A percentile compares a stretch with the other conserved stretches of the same genome.
phyloP scores from a whole-genome alignment of 2,329 filamentous ascomycete genomes.

The Colletotrichum sp. region DNA sequence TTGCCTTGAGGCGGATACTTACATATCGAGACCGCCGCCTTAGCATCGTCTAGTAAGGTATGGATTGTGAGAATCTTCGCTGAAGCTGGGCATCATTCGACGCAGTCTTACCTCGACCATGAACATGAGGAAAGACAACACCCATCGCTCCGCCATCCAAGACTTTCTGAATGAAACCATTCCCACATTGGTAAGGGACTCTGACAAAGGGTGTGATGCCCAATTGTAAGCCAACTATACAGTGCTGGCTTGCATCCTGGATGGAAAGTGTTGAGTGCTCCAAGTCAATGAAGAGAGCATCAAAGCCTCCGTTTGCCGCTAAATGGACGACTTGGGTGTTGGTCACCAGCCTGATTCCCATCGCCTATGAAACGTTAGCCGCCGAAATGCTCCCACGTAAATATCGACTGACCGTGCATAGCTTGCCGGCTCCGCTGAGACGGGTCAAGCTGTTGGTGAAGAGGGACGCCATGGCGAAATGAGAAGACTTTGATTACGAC shows the following conservation, averaged over 20 bases:
- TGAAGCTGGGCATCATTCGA: neutral
- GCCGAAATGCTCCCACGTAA: neutral
- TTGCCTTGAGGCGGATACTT: conserved; percentile 28
- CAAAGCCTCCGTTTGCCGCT: conserved; percentile 37
- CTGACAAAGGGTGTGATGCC: conserved; percentile 26
- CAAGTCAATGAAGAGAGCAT: conserved; percentile 43
- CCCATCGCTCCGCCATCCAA: conserved; percentile 30
- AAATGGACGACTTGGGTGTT: conserved; percentile 33
- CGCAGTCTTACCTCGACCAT: neutral
- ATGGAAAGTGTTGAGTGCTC: conserved; percentile 38
- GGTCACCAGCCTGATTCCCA: conserved; percentile 33
- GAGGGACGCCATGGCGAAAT: neutral
- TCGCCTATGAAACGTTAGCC: conserved; percentile 15
- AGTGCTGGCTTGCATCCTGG: conserved; percentile 32
- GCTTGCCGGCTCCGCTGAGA: neutral
- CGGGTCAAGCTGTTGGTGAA: neutral
- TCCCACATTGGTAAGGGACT: conserved; percentile 27
- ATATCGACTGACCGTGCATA: neutral
- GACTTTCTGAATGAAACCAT: conserved; percentile 29
- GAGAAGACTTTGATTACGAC: neutral
- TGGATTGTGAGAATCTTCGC: neutral
- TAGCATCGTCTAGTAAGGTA: conserved; percentile 22
- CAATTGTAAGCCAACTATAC: conserved; percentile 25
- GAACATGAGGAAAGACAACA: conserved; percentile 29
- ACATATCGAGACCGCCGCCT: conserved; percentile 28